phyloP scores from a whole-genome alignment of 2,329 filamentous ascomycete genomes.

The Calonectria pseudoturangicola region DNA sequence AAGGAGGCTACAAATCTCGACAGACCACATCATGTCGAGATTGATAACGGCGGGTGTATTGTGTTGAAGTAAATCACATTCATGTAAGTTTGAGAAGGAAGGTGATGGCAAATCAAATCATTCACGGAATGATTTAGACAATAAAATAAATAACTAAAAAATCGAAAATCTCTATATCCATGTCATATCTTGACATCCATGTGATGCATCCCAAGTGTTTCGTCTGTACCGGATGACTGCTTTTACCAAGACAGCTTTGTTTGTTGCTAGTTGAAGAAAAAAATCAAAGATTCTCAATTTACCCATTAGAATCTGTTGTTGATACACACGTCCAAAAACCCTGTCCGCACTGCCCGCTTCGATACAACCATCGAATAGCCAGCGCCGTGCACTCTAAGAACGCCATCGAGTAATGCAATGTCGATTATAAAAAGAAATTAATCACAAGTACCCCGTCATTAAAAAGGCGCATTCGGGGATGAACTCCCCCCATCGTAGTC shows the following conservation, averaged over 20 bases:
- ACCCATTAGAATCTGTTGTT: slow-evolving; percentile 22
- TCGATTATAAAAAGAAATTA: slow-evolving; percentile 12
- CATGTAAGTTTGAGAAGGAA: neutral
- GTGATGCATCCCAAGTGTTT: slow-evolving; percentile 18
- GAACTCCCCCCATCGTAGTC: neutral
- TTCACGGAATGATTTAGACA: slow-evolving; percentile 9
- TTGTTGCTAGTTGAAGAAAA: slow-evolving; percentile 11
- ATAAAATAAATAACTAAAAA: slow-evolving; percentile 20
- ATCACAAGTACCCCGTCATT: slow-evolving; percentile 12
- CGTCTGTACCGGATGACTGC: slow-evolving; percentile 17
- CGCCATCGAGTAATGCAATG: slow-evolving; percentile 30
- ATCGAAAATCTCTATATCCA: slow-evolving; percentile 22
- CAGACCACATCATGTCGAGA: slow-evolving; percentile 35
- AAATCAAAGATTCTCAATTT: slow-evolving; percentile 15
- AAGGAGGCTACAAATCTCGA: neutral
- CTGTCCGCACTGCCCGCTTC: slow-evolving; percentile 1
- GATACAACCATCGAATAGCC: slow-evolving; percentile 6
- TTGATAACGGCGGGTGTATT: slow-evolving; percentile 45
- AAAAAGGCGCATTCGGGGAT: slow-evolving; percentile 1
- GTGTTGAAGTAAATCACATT: slow-evolving; percentile 38
- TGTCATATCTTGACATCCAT: slow-evolving; percentile 16
- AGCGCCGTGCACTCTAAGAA: slow-evolving; percentile 9
- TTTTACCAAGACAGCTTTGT: neutral
- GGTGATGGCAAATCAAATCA: neutral
- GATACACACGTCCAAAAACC: slow-evolving; percentile 13